Evolutionary conservation across 805 yeast genomes (phyloP), one percentile per base, ranked within the genome.

Genomic region (Saccharomycopsis sp.): DNA sequence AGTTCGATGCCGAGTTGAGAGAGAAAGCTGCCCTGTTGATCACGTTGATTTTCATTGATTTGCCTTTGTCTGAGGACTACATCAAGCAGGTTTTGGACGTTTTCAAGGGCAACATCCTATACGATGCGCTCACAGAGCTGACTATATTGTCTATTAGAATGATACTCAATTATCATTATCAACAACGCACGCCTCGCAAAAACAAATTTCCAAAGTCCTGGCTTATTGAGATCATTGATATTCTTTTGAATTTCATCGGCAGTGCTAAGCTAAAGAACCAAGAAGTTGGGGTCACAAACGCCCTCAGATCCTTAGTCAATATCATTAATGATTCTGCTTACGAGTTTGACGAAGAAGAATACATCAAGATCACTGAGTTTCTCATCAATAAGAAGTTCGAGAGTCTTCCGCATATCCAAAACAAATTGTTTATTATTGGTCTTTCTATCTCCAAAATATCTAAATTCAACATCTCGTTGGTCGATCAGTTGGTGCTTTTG

Each of bases 1-100:
- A 56, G 14, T 53, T 17, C 54, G 62, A 61, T 44, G 56, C 62
- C 3, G 62, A 59, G 24, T 35, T 61, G n/a, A 35, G 62, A n/a
- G 62, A 56, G 42, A 58, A 56, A 23, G 47, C 56, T 3, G 57
- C 58, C 14, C 17, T 7, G 15, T 52, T 58, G 3, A 51, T 59
- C 15, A 42, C 42, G 14, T 41, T 15, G 9, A 47, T 55, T 19
- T 53, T 57, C 14, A 17, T 15, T 1, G 38, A 41, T 2, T 57
- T 58, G 24, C 17, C 44, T 5, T 53, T 60, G 22, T 20, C 49
- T 2, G 41, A 38, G 41, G 49, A 29, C 14, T 25, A 19, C 22
- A n/a, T 9, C n/a, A 42, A 52, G 2, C 35, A 41, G 17, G 53
- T 55, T 42, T 42, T 60, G 15, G 53, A 42, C 12, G 52, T 47